Base-by-base conservation (phyloP, 83 land plant genomes). In the Diphasiastrum complanatum region DNA sequence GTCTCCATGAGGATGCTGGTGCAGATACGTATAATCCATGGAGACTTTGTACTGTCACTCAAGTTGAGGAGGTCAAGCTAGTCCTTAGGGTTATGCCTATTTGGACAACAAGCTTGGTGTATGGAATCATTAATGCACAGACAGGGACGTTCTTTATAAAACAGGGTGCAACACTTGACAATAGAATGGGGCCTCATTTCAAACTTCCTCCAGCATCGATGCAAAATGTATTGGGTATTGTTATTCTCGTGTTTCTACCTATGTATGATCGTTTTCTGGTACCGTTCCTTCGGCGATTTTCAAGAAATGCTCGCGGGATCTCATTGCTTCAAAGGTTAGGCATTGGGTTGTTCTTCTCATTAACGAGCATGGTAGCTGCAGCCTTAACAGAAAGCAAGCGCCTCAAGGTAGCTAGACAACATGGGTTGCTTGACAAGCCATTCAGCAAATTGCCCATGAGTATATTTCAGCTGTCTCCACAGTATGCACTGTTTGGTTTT, bases 151-250 rank as follows among this genome's bases (percentile, higher is more conserved):
- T 88, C 73, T 84, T 81, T 74, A 85, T 81, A 1, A 78, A 80
- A 26, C 89, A 85, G 69, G 89, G 86, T 28, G 69, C 68, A 54
- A 63, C 82, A 23, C 79, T 87, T 81, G 53, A 74, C 50, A 65
- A 78, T 5, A 77, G 58, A 66, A 58, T 88, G 0, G 90, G 86
- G 0, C 43, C 35, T 2, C 27, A 34, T 37, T 85, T 89, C 70
- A 33, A 70, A 35, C 72, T 89, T 77, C 91, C 96, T 24, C 85
- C 96, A 0, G 90, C 96, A 0, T 72, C 81, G 1, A 70, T 89
- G 1, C 95, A 88, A 46, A 71, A 76, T 11, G 68, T 79, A 0
- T 76, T 82, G 4, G 76, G 77, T 2, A 29, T 83, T 12, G 73
- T 90, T 0, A 82, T 88, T 28, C 76, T 88, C 0, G 16, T 64